Evolutionary conservation across 768 basidiomycete species (phyloP), one percentile per base, ranked within the genome.

Genomic region (Coprinopsis sp.): DNA sequence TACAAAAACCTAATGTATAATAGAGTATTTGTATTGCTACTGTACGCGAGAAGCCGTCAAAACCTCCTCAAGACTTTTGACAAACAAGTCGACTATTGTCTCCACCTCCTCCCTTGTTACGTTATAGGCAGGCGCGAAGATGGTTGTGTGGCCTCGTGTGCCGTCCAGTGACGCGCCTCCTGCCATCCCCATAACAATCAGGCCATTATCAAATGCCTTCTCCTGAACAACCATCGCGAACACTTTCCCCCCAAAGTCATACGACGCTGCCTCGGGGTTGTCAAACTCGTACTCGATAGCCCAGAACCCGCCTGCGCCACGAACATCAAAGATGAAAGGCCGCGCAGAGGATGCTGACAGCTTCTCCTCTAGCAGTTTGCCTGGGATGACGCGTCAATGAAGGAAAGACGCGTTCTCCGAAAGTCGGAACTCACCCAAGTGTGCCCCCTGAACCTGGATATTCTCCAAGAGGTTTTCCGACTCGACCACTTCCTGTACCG

Each of bases 301-400:
- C 85, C 86, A 91, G 68, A 92, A 90, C 23, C 81, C 76, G 27
- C 91, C 92, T 16, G 80, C 79, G 8, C 92, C 91, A 23, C 92
- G 83, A 49, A 91, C 78, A 59, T 91, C 89, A 57, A 84, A 88
- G 3, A 78, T 75, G 59, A 76, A 84, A 1, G 82, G 84, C 22
- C 78, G 76, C 28, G 83, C 77, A 34, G 69, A 57, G n/a, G 78
- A 67, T 54, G 75, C 69, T 43, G 68, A 66, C 27, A 92, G 67
- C 22, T 78, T 73, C 50, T 74, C 67, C 33, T 66, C 59, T 27
- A 92, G 72, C 8, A 84, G 72, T 34, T 69, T 58, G 42, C 63
- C 76, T 75, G 51, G 12, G 22, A 33, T 44, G 24, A 34, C 16
- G 38, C 24, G 27, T 19, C 27, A 34, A 37, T 42, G 33, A 37